These are phyloP conservation scores for Ceratobasidium sp. DNA, from an alignment of 1,284 basidiomycete species.

Conservation along the genomic window DNA sequence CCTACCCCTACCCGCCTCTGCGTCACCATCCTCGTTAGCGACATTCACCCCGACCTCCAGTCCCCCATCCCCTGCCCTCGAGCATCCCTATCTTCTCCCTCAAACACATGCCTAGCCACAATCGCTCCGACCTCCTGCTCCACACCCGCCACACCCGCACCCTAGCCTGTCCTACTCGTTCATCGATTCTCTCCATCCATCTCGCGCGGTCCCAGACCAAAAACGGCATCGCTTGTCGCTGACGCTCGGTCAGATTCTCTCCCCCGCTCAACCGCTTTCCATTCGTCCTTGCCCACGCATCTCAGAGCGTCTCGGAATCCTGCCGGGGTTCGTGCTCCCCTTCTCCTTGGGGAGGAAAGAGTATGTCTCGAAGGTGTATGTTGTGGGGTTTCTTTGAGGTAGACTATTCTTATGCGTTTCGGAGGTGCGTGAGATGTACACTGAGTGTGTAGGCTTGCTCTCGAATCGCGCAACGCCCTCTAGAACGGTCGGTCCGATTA, in stretches of 20 bases:
- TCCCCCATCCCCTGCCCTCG: conserved; percentile 57
- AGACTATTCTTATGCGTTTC: conserved; percentile 91
- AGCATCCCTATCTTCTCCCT: conserved; percentile 72
- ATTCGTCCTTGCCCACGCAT: conserved; percentile 89
- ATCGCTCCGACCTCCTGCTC: conserved; percentile 81
- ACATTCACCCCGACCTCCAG: conserved; percentile 64
- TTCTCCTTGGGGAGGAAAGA: conserved; percentile 54
- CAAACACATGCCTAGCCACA: conserved; percentile 87
- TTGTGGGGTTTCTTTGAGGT: conserved; percentile 91
- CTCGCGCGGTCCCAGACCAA: no score
- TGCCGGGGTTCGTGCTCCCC: conserved; percentile 60
- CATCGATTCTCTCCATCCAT: conserved; percentile 42
- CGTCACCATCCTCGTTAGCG: conserved; percentile 50
- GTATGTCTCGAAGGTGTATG: conserved; percentile 73
- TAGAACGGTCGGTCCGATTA: conserved; percentile 89
- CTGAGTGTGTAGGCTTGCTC: conserved; percentile 61
- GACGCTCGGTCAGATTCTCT: conserved; percentile 63
- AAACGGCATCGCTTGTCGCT: no score
- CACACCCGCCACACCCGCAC: conserved; percentile 64
- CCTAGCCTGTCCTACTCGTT: conserved; percentile 52
- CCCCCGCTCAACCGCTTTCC: conserved; percentile 95
- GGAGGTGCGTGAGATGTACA: conserved; percentile 87
- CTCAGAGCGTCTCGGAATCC: conserved; percentile 85
- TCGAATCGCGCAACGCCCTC: conserved; percentile 98
- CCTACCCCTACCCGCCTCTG: conserved; percentile 36